Evolutionary conservation across 345 rosid genomes (phyloP).

Genomic region (Rhodamnia rubescens): DNA sequence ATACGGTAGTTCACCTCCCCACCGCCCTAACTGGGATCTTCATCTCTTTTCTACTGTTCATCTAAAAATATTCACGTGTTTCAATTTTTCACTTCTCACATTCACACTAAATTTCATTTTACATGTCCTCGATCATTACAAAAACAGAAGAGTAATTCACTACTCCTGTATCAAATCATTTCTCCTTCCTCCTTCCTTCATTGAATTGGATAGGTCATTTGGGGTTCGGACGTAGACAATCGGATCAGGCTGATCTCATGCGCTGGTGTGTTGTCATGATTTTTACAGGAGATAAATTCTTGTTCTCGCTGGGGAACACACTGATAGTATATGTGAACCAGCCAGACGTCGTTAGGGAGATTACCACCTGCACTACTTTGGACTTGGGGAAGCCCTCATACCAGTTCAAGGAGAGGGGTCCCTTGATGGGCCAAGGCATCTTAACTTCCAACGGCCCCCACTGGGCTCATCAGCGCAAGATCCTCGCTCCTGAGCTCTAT

Average conservation of each 20-base stretch:
- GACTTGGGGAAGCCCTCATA: constrained; percentile 39
- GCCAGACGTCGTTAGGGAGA: constrained; percentile 31
- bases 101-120: not conserved
- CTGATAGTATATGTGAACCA: constrained; percentile 18
- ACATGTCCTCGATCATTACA: not conserved
- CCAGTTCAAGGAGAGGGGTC: constrained; percentile 28
- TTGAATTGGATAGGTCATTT: not conserved
- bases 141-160: not conserved
- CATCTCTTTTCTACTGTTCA: not conserved
- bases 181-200: not conserved
- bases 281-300: constrained; percentile 19
- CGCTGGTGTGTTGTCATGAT: not conserved
- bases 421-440: constrained; percentile 45
- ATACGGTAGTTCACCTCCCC: constrained; percentile 10
- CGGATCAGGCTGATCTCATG: not conserved
- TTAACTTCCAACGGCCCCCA: constrained; percentile 32
- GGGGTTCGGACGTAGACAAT: not conserved
- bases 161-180: not conserved
- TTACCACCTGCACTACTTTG: constrained; percentile 25
- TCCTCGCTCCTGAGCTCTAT: constrained; percentile 36
- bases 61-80: not conserved
- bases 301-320: constrained; percentile 26
- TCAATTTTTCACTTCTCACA: not conserved
- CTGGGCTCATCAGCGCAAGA: constrained; percentile 40
- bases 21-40: not conserved